Percentiles rank a stretch among this genome's conserved stretches.
Evolutionary conservation across 306 rosid species (phyloP).

Genomic region (Cicer chorassanicum): DNA sequence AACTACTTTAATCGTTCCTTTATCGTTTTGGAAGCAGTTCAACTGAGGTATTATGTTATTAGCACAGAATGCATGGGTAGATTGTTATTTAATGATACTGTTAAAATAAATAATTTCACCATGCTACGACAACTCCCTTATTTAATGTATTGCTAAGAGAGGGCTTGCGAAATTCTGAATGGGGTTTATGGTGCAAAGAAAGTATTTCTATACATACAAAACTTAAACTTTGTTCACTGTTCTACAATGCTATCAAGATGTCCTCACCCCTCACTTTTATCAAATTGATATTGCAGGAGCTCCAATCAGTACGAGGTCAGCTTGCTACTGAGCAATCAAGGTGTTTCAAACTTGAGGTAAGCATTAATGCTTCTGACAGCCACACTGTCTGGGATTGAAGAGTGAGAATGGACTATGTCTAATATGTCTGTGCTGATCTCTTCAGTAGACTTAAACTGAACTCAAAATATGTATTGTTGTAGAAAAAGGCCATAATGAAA

Average conservation of each 20-base stretch:
- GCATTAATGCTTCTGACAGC: conserved; percentile 33
- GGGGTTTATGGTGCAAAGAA: background rate
- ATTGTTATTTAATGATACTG: conserved; percentile 10
- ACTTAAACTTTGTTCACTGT: background rate
- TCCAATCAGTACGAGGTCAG: conserved; percentile 92
- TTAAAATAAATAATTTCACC: conserved; percentile 18
- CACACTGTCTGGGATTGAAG: background rate
- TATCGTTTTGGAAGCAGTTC: conserved; percentile 28
- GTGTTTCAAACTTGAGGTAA: conserved; percentile 96
- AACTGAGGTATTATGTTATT: background rate
- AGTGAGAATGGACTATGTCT: background rate
- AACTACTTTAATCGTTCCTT: conserved; percentile 25
- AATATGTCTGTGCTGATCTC: background rate
- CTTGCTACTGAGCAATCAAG: conserved; percentile 95
- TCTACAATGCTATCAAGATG: conserved; percentile 18
- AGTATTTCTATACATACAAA: background rate
- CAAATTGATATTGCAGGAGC: conserved; percentile 64
- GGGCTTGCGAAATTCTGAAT: background rate
- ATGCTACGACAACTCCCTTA: conserved; percentile 20
- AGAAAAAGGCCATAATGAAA: background rate
- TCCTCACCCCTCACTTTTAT: background rate
- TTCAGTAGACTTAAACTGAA: background rate
- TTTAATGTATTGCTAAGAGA: background rate
- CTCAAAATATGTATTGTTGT: background rate
- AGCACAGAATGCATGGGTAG: conserved; percentile 22